Evolutionary conservation across 768 basidiomycete genomes (phyloP), one percentile per base, ranked within the genome.

Genomic region (Pleurotus cornucopiae): DNA sequence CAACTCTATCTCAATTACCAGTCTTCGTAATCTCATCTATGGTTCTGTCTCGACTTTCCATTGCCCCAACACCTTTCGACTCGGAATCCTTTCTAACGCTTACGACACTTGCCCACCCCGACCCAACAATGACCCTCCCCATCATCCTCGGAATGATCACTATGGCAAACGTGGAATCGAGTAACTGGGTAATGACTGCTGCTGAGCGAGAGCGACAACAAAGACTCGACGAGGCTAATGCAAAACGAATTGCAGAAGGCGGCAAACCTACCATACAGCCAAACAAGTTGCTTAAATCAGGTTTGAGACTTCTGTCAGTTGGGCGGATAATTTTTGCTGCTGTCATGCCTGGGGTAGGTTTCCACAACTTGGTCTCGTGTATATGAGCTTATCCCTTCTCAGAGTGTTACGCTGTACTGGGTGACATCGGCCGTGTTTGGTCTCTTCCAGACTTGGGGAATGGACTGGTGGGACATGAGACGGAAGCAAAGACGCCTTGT

Each of bases 331-430:
- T 88, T 40, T 63, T 89, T 23, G 86, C 84, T 26, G 75, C 83
- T 12, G 65, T 89, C 65, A 82, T 84, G 20, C 89, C 90, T 49
- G 90, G 89, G 59, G 90, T 91, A 65, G 53, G 80, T 73, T 30
- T 20, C 21, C 23, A 49, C 39, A 49, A 55, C 56, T 43, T 49
- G 1, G 46, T 34, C 46, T 60, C 39, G n/a, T 44, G 30, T 53
- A 60, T 59, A 14, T 45, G 54, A 21, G 47, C 58, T 20, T 56
- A 37, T 21, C 49, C 38, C 38, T 14, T 54, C 57, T 54, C 57
- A 89, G 90, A 80, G 85, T 48, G 74, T 92, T 21, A 73, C 83
- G 38, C 63, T 92, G 30, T 92, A 89, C 63, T 92, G 90, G 90
- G 75, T 85, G 2, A 82, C 86, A 11, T 92, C 90, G 12, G 87